These are phyloP conservation scores for Crassisporium funariophilum DNA, from an alignment of 768 basidiomycete genomes.

Conservation along the genomic window DNA sequence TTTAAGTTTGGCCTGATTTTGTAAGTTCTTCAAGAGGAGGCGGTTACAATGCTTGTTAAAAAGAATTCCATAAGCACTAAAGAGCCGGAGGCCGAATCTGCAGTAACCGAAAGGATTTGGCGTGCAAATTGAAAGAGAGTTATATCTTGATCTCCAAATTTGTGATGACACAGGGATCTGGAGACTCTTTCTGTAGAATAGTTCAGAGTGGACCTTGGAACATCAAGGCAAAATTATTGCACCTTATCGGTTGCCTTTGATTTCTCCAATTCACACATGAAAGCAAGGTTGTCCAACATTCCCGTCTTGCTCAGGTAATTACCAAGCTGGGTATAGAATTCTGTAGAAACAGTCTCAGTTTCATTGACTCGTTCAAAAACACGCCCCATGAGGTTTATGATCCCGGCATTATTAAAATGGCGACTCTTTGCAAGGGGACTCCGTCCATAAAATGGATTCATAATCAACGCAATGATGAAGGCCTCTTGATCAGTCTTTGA, in stretches of 20 bases:
- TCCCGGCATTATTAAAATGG: slow-evolving; percentile 16
- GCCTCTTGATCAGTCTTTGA: slow-evolving; percentile 30
- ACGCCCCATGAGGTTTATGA: slow-evolving; percentile 7
- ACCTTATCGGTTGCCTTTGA: slow-evolving; percentile 13
- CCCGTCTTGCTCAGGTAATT: slow-evolving; percentile 9
- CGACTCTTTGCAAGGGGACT: slow-evolving; percentile 13
- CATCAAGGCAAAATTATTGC: slow-evolving; percentile 16
- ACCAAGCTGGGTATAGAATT: slow-evolving; percentile 1
- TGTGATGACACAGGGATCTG: neutral
- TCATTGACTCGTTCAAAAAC: slow-evolving; percentile 19
- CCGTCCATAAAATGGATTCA: slow-evolving; percentile 25
- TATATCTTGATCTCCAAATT: neutral
- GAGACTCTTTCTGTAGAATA: slow-evolving; percentile 5
- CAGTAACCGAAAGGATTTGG: slow-evolving; percentile 8
- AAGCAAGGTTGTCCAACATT: slow-evolving; percentile 1
- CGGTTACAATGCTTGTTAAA: slow-evolving; percentile 17
- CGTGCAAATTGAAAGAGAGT: slow-evolving; percentile 1
- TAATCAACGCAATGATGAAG: slow-evolving; percentile 30
- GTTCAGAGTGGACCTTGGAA: slow-evolving; percentile 17
- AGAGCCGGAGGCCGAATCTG: slow-evolving; percentile 20
- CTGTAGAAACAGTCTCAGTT: neutral
- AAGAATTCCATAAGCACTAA: slow-evolving; percentile 18
- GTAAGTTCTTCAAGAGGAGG: slow-evolving; percentile 8
- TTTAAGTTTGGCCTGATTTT: slow-evolving; percentile 23
- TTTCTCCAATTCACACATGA: neutral